Evolutionary conservation across 2,329 filamentous ascomycete genomes (phyloP), one percentile per base, ranked within the genome.

Genomic region (Fusarium sp.): DNA sequence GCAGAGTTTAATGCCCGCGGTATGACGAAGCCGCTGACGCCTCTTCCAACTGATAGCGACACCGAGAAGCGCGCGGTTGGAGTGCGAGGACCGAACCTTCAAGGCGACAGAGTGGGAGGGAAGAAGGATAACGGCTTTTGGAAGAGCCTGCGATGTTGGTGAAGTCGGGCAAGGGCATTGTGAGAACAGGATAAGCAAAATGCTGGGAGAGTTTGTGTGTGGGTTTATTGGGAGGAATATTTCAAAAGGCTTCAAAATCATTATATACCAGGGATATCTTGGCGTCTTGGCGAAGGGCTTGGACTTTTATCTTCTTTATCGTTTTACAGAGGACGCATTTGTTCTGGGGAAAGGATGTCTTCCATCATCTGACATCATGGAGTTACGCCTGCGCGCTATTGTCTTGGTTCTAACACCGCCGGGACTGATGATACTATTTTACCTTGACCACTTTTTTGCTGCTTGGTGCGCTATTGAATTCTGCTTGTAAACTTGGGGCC

Each of bases 91-190:
- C 83, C 85, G 16, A 83, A 80, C 40, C 74, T 85, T 12, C 80
- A 83, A 21, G 84, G 84, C n/a, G 83, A 86, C 28, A 82, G 82
- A 37, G 73, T 86, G 16, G 85, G 65, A 21, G 65, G 85, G 3
- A 81, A 83, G 37, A 82, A 81, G 5, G 80, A 83, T 2, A 81
- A 81, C 2, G 84, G 85, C 15, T 90, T 90, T 78, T 90, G 87
- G 88, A 88, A 82, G 81, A 88, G 83, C 76, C 77, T 90, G 74
- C 81, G 88, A 78, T 91, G 84, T 73, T 90, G 88, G 88, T 90
- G 75, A 82, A 54, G n/a, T 37, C n/a, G 9, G 19, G n/a, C n/a
- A 33, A 35, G 23, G n/a, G 25, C 19, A 59, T 28, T 16, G 40
- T 21, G 18, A 28, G 38, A 58, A 21, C 30, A 19, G 13, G 23